Percentiles rank a stretch among this genome's conserved stretches.
Conservation (phyloP, 768 basidiomycete species). For the Phaeotremella skinneri region DNA sequence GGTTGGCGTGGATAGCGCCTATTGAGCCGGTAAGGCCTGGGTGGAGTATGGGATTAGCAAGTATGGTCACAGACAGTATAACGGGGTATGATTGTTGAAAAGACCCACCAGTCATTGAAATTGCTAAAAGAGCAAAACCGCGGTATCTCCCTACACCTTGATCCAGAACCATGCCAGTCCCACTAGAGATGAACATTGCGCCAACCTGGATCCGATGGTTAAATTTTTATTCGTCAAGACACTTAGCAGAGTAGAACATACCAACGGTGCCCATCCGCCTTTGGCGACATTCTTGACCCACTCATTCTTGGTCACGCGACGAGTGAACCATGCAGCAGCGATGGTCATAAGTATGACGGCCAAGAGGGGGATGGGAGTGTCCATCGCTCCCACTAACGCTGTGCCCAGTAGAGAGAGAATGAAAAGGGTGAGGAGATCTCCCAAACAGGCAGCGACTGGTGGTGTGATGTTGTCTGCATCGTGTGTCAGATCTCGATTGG, state of each 20-base stretch:
- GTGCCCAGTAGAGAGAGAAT: slow-evolving; percentile 66
- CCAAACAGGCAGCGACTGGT: slow-evolving; percentile 85
- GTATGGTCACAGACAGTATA: no score
- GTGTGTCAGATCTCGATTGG: neutral
- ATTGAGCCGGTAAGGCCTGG: slow-evolving; percentile 81
- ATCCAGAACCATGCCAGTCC: slow-evolving; percentile 87
- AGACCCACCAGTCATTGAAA: slow-evolving; percentile 76
- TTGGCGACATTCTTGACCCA: slow-evolving; percentile 69
- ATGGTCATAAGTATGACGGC: slow-evolving; percentile 53
- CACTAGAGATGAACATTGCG: slow-evolving; percentile 62
- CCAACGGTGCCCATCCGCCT: slow-evolving; percentile 85
- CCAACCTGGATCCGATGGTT: slow-evolving; percentile 37
- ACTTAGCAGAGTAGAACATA: slow-evolving; percentile 16
- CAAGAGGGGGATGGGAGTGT: slow-evolving; percentile 62
- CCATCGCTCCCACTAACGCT: slow-evolving; percentile 64
- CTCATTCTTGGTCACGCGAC: slow-evolving; percentile 58
- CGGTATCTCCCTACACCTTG: slow-evolving; percentile 80
- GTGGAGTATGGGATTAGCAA: no score
- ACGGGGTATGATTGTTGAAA: neutral
- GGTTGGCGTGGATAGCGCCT: slow-evolving; percentile 82
- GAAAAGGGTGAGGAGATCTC: slow-evolving; percentile 84
- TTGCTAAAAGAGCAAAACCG: slow-evolving; percentile 80
- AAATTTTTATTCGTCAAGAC: neutral
- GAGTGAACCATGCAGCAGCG: slow-evolving; percentile 44
- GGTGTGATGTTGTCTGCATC: slow-evolving; percentile 92